These are phyloP conservation scores for Debaryomycetaceae sp. DNA, from an alignment of 1,139 yeast genomes.

Conservation along the genomic window DNA sequence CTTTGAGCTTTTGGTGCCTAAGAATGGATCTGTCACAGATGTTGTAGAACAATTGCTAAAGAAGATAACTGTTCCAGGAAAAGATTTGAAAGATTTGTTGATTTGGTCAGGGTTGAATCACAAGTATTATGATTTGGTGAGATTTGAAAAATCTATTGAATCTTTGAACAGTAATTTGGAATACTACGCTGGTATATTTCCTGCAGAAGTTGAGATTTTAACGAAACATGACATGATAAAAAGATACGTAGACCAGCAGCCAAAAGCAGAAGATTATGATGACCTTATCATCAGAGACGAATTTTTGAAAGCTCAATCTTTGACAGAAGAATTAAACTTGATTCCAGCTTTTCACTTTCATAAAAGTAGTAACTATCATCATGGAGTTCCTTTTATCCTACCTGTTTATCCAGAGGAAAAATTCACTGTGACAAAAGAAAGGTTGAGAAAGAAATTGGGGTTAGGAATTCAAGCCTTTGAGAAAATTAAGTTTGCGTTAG, in stretches of 20 bases:
- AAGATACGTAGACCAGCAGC: slow-evolving; percentile 19
- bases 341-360: slow-evolving; percentile 66
- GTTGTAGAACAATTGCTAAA: slow-evolving; percentile 54
- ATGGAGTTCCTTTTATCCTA: slow-evolving; percentile 87
- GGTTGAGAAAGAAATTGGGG: slow-evolving; percentile 69
- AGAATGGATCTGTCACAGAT: slow-evolving; percentile 53
- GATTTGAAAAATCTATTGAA: slow-evolving; percentile 35
- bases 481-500: slow-evolving; percentile 64
- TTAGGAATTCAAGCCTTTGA: slow-evolving; percentile 76
- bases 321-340: slow-evolving; percentile 38
- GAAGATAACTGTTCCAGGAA: slow-evolving; percentile 51
- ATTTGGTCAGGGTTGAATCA: slow-evolving; percentile 54
- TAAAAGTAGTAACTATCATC: slow-evolving; percentile 65
- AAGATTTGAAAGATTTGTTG: slow-evolving; percentile 49
- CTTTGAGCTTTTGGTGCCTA: slow-evolving; percentile 68
- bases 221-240: slow-evolving; percentile 36
- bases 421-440: slow-evolving; percentile 58
- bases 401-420: slow-evolving; percentile 63
- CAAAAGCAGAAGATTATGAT: slow-evolving; percentile 19
- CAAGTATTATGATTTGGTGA: slow-evolving; percentile 35
- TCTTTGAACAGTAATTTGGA: slow-evolving; percentile 33
- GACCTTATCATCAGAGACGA: slow-evolving; percentile 26
- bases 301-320: slow-evolving; percentile 24
- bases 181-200: slow-evolving; percentile 42
- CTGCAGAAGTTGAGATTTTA: slow-evolving; percentile 42